Evolutionary conservation across 352 stramenopile genomes (phyloP).

Genomic region (Pythium volutum): DNA sequence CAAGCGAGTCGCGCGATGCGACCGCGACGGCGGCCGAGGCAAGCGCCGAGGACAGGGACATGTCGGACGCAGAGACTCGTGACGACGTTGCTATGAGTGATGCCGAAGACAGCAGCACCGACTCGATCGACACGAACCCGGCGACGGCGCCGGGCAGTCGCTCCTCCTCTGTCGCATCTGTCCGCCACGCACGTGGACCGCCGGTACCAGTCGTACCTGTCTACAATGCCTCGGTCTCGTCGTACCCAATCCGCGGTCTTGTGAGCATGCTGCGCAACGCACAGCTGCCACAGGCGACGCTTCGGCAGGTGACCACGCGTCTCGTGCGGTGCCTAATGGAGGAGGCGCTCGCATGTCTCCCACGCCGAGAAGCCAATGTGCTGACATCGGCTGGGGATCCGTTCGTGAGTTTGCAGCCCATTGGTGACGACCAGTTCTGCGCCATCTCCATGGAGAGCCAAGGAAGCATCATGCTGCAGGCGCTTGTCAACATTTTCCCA

Average conservation of each 20-base stretch:
- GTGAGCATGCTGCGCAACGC: constrained; percentile 20
- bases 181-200: background rate
- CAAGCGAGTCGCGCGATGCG: background rate
- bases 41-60: constrained; percentile 9
- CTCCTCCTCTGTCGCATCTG: background rate
- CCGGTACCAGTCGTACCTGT: background rate
- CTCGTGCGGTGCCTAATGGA: constrained; percentile 18
- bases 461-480: constrained; percentile 18
- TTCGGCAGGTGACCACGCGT: constrained; percentile 12
- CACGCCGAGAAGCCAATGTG: constrained; percentile 14
- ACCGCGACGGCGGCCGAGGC: background rate
- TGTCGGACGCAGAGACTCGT: constrained; percentile 4
- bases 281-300: constrained; percentile 9
- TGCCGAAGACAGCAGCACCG: constrained; percentile 16
- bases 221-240: constrained; percentile 11
- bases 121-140: constrained; percentile 8
- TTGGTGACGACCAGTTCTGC: constrained; percentile 24
- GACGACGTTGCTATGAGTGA: constrained; percentile 21
- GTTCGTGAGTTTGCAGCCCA: constrained; percentile 4
- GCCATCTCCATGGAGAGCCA: constrained; percentile 30
- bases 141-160: background rate
- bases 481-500: constrained; percentile 29
- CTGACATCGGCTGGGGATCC: constrained; percentile 20
- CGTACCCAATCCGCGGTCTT: constrained; percentile 14
- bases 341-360: constrained; percentile 18